Base-by-base conservation (phyloP, 306 rosid genomes). In the Canavalia gladiata region DNA sequence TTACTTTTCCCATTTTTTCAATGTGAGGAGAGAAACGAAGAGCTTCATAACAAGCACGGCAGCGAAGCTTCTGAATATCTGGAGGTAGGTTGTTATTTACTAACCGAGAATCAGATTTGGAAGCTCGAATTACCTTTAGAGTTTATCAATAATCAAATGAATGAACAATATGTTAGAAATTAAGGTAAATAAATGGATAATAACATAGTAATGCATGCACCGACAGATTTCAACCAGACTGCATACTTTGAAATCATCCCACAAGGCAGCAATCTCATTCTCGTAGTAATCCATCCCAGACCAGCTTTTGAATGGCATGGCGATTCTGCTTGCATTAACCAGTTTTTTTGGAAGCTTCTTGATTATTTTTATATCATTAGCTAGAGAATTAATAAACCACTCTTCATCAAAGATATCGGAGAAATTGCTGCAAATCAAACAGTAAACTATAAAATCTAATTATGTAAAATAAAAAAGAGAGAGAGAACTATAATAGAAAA, bases 1-100 rank as follows among this genome's bases (percentile, higher is more conserved):
- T 62, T 89, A 95, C 99, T 74, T 95, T 90, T 86, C 99, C 99
- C 94, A 91, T 86, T 41, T 88, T 86, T 83, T 95, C 98, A 45
- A 95, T 95, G 57, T 60, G 90, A 45, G 92, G 97, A 79, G 99
- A 84, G 85, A 93, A 95, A 43, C 90, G 96, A 54, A 95, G 93
- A 79, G 97, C 99, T 84, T 90, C 90, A 45, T 84, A 92, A 81
- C 97, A 95, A 75, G 94, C 90, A 67, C 92, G 98, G 18, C 99
- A 95, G 33, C 99, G 97, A 85, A 95, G 87, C 91, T 87, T 95
- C 86, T 95, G 99, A 79, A 95, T 87, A 76, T 93, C 97, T 74
- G 77, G 84, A 62, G 97, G 98, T 55, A 93, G 86, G 79, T 89
- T 82, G 91, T 91, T 95, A 79, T 95, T 95, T 84, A 94, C 96